Percentiles rank a stretch among this genome's conserved stretches.
Evolutionary conservation across 2,329 filamentous ascomycete species (phyloP).

Genomic region (Graphilbum ipis-grandicollis): DNA sequence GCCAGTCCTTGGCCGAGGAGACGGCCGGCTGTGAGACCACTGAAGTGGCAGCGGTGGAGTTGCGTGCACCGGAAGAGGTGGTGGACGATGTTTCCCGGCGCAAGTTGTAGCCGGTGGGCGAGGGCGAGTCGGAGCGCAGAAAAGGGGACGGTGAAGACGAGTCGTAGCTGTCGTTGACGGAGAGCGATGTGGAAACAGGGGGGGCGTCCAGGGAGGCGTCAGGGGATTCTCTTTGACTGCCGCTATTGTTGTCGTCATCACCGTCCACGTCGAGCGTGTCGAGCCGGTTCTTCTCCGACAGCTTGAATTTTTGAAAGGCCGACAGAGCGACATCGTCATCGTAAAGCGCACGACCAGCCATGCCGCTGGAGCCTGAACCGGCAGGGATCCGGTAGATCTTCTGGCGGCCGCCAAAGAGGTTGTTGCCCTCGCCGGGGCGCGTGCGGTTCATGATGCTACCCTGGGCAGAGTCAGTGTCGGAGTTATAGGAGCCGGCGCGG

Average conservation of each 20-base stretch:
- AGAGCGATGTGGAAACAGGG: too few relatives aligned
- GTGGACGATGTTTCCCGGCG: constrained; percentile 81
- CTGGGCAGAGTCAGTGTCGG: constrained; percentile 47
- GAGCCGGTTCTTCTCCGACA: constrained; percentile 36
- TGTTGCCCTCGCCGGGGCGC: constrained; percentile 76
- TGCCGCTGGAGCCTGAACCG: constrained; percentile 25
- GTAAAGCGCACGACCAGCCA: constrained; percentile 56
- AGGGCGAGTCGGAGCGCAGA: constrained; percentile 34
- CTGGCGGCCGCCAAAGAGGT: constrained; percentile 84
- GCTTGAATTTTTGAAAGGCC: constrained; percentile 62
- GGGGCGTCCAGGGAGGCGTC: constrained; percentile 9
- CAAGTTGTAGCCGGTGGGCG: constrained; percentile 46
- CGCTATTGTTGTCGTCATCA: constrained; percentile 4
- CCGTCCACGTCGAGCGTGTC: constrained; percentile 7
- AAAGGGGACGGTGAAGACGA: constrained; percentile 8
- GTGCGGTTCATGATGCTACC: constrained; percentile 70
- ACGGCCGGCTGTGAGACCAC: constrained; percentile 51
- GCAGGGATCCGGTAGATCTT: constrained; percentile 80
- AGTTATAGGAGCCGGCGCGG: constrained; percentile 44
- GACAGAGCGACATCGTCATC: constrained; percentile 75
- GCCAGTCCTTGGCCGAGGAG: constrained; percentile 30
- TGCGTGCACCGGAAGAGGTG: constrained; percentile 53
- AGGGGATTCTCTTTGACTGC: too few relatives aligned
- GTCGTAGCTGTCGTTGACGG: constrained; percentile 23
- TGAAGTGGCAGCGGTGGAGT: constrained; percentile 79